These are phyloP conservation scores for Pyracantha coccinea DNA, from an alignment of 331 rosid species.

Conservation along the genomic window DNA sequence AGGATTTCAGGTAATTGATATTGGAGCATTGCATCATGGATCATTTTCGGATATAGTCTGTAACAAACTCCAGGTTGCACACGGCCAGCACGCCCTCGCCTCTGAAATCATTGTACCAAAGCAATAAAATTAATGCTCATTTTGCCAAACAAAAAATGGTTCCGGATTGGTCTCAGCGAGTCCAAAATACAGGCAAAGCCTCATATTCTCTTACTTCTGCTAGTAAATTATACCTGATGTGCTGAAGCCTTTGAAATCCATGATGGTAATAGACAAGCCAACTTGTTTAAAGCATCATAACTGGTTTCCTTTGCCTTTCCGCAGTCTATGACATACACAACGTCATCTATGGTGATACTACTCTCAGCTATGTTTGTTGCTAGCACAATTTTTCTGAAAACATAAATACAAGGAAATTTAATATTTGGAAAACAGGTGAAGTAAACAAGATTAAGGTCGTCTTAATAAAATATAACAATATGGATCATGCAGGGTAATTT, in stretches of 20 bases:
- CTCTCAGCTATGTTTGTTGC: constrained; percentile 99
- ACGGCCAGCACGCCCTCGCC: constrained; percentile 99
- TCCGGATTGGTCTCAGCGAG: neutral
- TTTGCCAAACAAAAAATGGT: too few relatives aligned
- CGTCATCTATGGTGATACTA: constrained; percentile 96
- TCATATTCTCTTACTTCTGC: neutral
- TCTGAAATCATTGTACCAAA: constrained; percentile 45
- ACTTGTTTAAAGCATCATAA: constrained; percentile 94
- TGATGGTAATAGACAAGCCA: constrained; percentile 90
- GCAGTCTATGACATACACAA: constrained; percentile 88
- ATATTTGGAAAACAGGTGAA: constrained; percentile 8
- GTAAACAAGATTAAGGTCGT: neutral
- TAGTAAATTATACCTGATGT: constrained; percentile 65
- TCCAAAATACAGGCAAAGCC: constrained; percentile 2
- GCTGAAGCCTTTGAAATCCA: constrained; percentile 99
- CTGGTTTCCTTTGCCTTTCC: constrained; percentile 99
- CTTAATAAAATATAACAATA: neutral
- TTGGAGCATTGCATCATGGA: constrained; percentile 79
- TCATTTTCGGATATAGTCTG: constrained; percentile 79
- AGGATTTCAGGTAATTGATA: constrained; percentile 95
- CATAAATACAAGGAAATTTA: constrained; percentile 9
- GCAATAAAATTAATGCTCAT: neutral
- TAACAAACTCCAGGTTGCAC: constrained; percentile 95
- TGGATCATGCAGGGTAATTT: neutral
- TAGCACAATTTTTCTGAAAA: constrained; percentile 82